Percentiles rank a stretch among this genome's conserved stretches.
phyloP scores from a whole-genome alignment of 164 flowering plant species.

The Vitis amurensis region DNA sequence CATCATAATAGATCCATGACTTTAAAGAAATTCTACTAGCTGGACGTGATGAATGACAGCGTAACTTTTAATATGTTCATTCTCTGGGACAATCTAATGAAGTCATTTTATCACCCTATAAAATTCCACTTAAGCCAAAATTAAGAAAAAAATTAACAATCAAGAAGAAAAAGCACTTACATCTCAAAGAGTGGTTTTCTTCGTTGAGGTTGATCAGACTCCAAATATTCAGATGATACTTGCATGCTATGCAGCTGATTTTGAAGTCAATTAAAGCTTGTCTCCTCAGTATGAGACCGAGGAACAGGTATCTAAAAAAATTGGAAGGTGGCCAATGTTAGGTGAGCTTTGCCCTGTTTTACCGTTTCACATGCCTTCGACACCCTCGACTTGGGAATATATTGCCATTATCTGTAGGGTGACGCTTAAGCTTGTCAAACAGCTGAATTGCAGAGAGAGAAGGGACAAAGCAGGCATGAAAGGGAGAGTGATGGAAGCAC shows the following conservation, averaged over 20 bases:
- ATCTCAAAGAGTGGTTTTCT: slow-evolving; percentile 65
- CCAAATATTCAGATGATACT: slow-evolving; percentile 56
- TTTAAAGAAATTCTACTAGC: background rate
- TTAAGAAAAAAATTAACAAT: background rate
- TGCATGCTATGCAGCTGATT: slow-evolving; percentile 12
- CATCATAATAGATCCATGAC: background rate
- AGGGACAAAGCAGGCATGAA: slow-evolving; percentile 72
- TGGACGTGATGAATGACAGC: too few species aligned
- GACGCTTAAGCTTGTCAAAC: slow-evolving; percentile 34
- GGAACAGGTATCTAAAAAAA: slow-evolving; percentile 34
- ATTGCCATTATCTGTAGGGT: slow-evolving; percentile 4
- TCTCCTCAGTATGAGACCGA: slow-evolving; percentile 19
- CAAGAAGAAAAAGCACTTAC: slow-evolving; percentile 30
- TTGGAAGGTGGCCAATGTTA: slow-evolving; percentile 16
- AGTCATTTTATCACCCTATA: too few species aligned
- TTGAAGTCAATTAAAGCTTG: slow-evolving; percentile 1
- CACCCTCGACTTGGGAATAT: background rate
- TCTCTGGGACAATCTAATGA: too few species aligned
- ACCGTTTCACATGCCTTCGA: slow-evolving; percentile 10
- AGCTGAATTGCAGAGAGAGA: slow-evolving; percentile 77
- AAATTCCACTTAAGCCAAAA: background rate
- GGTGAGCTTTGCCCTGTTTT: slow-evolving; percentile 17
- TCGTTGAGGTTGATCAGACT: slow-evolving; percentile 58
- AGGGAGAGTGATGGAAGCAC: slow-evolving; percentile 29
- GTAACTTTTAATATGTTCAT: too few species aligned